These are phyloP conservation scores for Przewalskia tangutica DNA, from an alignment of 257 asterid species.

Conservation along the genomic window DNA sequence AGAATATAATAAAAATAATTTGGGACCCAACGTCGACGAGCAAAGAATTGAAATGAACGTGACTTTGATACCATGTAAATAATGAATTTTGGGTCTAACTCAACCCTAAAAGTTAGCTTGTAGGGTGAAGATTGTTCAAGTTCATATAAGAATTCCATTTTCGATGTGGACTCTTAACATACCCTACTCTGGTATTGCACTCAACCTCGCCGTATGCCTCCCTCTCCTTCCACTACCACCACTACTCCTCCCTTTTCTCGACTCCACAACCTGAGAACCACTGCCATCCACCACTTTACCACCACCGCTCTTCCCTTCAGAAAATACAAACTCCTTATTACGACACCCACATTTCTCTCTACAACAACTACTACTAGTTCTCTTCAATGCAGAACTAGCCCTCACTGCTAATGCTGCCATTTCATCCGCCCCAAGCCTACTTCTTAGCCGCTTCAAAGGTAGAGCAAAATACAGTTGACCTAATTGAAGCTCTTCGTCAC, in stretches of 20 bases:
- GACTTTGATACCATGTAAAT: too few species aligned
- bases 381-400: conserved; percentile 67
- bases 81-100: too few species aligned
- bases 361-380: conserved; percentile 19
- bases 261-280: background rate
- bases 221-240: conserved; percentile 22
- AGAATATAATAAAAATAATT: background rate
- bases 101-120: too few species aligned
- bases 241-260: conserved; percentile 12
- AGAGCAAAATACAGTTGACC: conserved; percentile 88
- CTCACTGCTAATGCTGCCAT: conserved; percentile 98
- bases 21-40: too few species aligned
- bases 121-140: too few species aligned
- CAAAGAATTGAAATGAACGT: too few species aligned
- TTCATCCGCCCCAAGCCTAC: conserved; percentile 65
- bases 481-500: conserved; percentile 62
- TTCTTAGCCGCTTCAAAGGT: conserved; percentile 48
- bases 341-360: conserved; percentile 54
- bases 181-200: conserved; percentile 70
- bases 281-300: background rate
- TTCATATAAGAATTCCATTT: too few species aligned
- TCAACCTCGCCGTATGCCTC: conserved; percentile 33
- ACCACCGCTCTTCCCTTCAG: conserved; percentile 4
- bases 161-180: too few species aligned
- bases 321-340: conserved; percentile 18